Evolutionary conservation across 176 grass and related monocot species (phyloP).

Genomic region (Eragrostis curvula): DNA sequence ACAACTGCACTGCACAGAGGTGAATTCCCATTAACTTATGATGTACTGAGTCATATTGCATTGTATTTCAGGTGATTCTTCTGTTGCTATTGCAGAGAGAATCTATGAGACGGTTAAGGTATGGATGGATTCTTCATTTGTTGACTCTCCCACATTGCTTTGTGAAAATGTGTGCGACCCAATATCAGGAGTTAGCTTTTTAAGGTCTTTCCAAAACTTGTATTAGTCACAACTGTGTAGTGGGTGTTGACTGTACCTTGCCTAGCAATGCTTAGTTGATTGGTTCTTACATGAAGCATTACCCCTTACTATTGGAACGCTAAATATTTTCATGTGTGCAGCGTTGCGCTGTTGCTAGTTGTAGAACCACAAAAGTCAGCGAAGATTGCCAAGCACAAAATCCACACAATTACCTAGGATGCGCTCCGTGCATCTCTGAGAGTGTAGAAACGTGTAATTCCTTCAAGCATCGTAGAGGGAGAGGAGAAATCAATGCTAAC

Average conservation of each 20-base stretch:
- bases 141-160: neutral
- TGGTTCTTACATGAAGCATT: neutral
- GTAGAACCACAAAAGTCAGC: constrained; percentile 22
- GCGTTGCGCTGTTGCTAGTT: constrained; percentile 25
- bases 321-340: constrained; percentile 33
- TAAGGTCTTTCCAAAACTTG: neutral
- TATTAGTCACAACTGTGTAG: neutral
- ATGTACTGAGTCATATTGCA: constrained; percentile 28
- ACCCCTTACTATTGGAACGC: neutral
- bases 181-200: neutral
- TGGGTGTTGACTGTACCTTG: neutral
- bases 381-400: neutral
- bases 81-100: constrained; percentile 79
- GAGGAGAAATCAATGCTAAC: constrained; percentile 5
- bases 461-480: neutral
- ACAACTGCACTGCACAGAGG: neutral
- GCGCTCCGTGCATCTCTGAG: neutral
- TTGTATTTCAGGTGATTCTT: constrained; percentile 79
- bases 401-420: neutral
- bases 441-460: constrained; percentile 1
- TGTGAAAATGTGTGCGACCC: neutral
- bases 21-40: neutral
- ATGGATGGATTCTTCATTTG: constrained; percentile 33
- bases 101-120: constrained; percentile 90
- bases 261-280: neutral